Conservation (phyloP, 2,329 filamentous ascomycete species). For the Parasarocladium wereldwijsianum region DNA sequence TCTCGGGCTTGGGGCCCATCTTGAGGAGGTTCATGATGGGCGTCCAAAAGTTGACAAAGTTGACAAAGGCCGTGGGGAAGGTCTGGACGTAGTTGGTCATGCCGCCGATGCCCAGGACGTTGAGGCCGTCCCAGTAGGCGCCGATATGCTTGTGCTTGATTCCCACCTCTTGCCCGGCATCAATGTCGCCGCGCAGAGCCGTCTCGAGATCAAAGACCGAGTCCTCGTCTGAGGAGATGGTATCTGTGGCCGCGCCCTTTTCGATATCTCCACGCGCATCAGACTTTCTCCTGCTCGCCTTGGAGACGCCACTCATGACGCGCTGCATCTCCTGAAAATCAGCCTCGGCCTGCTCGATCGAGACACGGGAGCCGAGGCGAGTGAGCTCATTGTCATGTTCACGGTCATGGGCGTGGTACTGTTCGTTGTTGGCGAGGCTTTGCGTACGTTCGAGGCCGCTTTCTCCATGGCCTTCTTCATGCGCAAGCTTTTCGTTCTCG, state of each 20-base stretch:
- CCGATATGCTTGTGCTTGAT: conserved; percentile 71
- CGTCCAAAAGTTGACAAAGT: conserved; percentile 61
- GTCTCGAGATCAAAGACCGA: conserved; percentile 59
- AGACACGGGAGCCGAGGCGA: conserved; percentile 29
- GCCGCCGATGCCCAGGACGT: conserved; percentile 62
- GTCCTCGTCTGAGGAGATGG: conserved; percentile 24
- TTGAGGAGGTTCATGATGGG: conserved; percentile 51
- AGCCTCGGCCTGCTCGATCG: conserved; percentile 51
- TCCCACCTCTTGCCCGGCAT: conserved; percentile 59
- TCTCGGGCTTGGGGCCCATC: conserved; percentile 49
- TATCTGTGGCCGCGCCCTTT: conserved; percentile 28
- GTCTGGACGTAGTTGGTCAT: conserved; percentile 58
- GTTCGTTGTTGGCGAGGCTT: not conserved
- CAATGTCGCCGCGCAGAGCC: conserved; percentile 55
- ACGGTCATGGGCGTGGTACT: not conserved
- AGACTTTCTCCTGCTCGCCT: conserved; percentile 23
- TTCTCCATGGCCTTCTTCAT: too few species aligned
- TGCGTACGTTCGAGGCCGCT: too few species aligned
- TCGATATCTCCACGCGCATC: conserved; percentile 34
- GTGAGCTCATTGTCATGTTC: conserved; percentile 3
- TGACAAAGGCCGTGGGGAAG: conserved; percentile 62
- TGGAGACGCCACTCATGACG: conserved; percentile 42
- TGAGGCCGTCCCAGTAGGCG: conserved; percentile 64
- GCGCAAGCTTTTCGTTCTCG: conserved; percentile 7
- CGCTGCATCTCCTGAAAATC: conserved; percentile 56